These are phyloP conservation scores for Inosperma sp. DNA, from an alignment of 768 basidiomycete species.

Conservation along the genomic window DNA sequence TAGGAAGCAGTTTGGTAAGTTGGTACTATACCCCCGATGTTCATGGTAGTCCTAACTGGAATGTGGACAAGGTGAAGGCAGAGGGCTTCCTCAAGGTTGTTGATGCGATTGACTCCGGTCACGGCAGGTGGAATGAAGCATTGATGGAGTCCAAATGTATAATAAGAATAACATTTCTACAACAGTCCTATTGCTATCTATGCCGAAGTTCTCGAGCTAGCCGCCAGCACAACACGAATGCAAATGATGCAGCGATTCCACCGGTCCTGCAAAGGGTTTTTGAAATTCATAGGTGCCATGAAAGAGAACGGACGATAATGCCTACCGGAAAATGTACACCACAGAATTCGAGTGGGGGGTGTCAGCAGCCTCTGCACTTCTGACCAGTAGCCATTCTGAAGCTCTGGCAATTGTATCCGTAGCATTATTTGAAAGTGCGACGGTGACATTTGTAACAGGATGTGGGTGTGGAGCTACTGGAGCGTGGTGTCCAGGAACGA, in stretches of 20 bases:
- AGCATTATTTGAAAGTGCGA: slow-evolving; percentile 11
- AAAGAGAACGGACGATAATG: slow-evolving; percentile 9
- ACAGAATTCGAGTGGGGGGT: slow-evolving; percentile 57
- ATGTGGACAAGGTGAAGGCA: too few relatives aligned
- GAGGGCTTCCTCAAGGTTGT: too few relatives aligned
- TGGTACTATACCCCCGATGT: slow-evolving; percentile 22
- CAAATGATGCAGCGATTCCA: slow-evolving; percentile 26
- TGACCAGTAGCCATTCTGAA: slow-evolving; percentile 3
- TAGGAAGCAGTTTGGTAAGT: slow-evolving; percentile 51
- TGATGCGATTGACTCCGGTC: too few relatives aligned
- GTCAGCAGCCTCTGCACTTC: slow-evolving; percentile 20
- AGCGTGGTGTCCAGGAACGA: slow-evolving; percentile 32
- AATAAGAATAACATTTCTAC: too few relatives aligned
- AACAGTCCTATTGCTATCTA: too few relatives aligned
- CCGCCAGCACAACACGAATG: slow-evolving; percentile 29
- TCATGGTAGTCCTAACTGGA: not conserved
- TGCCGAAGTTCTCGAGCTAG: slow-evolving; percentile 26
- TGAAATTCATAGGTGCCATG: not conserved
- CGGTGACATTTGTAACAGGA: slow-evolving; percentile 18
- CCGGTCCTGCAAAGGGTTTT: slow-evolving; percentile 17
- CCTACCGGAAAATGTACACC: slow-evolving; percentile 75
- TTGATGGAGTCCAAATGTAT: too few relatives aligned
- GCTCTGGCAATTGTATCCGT: slow-evolving; percentile 13
- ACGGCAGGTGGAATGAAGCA: too few relatives aligned
- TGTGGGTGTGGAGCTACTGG: slow-evolving; percentile 21